Percentiles rank a stretch among this genome's conserved stretches.
Conservation (phyloP, 495 filamentous ascomycete species). For the Aspergillus baeticus region DNA sequence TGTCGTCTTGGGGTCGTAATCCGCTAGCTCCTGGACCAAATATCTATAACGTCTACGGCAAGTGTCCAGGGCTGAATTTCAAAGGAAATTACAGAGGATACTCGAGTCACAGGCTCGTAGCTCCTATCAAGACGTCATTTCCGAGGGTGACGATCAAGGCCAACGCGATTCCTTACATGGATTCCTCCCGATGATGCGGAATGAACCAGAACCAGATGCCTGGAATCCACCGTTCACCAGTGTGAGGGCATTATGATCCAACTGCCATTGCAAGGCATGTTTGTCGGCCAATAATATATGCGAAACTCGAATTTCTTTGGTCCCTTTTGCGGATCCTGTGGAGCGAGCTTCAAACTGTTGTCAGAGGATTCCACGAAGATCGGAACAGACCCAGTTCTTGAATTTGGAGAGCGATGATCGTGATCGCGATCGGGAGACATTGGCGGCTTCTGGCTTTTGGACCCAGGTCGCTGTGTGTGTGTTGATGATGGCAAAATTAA, state of each 20-base stretch:
- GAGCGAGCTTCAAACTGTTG: slow-evolving; percentile 7
- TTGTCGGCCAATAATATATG: not conserved
- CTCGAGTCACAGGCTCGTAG: no score
- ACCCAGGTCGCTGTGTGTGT: not conserved
- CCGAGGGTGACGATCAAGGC: not conserved
- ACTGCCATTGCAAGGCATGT: not conserved
- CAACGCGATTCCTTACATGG: not conserved
- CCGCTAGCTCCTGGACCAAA: no score
- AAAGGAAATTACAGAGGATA: not conserved
- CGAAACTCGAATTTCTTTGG: not conserved
- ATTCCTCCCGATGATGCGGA: not conserved
- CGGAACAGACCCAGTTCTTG: not conserved
- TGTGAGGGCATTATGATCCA: slow-evolving; percentile 1
- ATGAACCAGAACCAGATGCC: not conserved
- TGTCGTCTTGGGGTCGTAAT: no score
- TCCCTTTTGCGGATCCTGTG: slow-evolving; percentile 9
- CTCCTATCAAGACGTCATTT: no score
- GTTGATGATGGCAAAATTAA: not conserved
- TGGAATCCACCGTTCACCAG: not conserved
- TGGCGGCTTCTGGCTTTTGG: not conserved
- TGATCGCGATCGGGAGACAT: not conserved
- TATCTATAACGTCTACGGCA: no score
- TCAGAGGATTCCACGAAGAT: slow-evolving; percentile 1
- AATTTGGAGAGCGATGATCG: not conserved
- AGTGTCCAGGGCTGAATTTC: no score